phyloP scores from a whole-genome alignment of 2,329 filamentous ascomycete species.

The Bimuria novae-zelandiae region DNA sequence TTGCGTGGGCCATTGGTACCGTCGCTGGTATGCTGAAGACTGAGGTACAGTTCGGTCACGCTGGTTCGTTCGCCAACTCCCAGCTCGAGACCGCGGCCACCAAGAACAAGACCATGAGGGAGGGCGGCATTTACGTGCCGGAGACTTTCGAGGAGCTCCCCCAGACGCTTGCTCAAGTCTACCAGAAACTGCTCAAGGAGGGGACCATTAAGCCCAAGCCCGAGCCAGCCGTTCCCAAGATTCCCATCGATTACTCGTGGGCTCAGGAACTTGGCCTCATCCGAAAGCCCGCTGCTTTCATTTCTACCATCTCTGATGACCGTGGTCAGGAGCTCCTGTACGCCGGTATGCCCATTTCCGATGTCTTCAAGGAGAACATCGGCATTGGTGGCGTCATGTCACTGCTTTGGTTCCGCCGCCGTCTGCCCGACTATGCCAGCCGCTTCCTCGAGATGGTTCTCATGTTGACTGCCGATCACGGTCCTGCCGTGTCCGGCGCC shows the following conservation, averaged over 20 bases:
- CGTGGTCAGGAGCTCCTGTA: constrained; percentile 99
- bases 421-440: constrained; percentile 92
- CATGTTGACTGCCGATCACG: constrained; percentile 99
- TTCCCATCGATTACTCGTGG: constrained; percentile 99
- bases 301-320: constrained; percentile 99
- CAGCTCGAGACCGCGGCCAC: constrained; percentile 94
- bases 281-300: constrained; percentile 99
- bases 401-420: constrained; percentile 98
- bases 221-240: constrained; percentile 96
- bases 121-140: constrained; percentile 92
- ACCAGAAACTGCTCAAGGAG: constrained; percentile 82
- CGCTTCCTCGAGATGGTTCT: constrained; percentile 99
- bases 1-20: constrained; percentile 98
- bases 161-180: constrained; percentile 73
- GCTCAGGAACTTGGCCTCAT: constrained; percentile 98
- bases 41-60: constrained; percentile 99
- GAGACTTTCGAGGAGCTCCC: constrained; percentile 98
- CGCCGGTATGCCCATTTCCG: constrained; percentile 99
- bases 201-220: constrained; percentile 83
- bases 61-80: constrained; percentile 98
- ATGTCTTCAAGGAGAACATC: constrained; percentile 98
- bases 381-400: constrained; percentile 99
- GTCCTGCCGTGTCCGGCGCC: constrained; percentile 96
- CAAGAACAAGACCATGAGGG: constrained; percentile 98
- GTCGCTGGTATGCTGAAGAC: constrained; percentile 99